A percentile compares a stretch with the other conserved stretches of the same genome.
These are phyloP conservation scores for Colletotrichum incanum DNA, from an alignment of 2,329 filamentous ascomycete species.

Conservation along the genomic window DNA sequence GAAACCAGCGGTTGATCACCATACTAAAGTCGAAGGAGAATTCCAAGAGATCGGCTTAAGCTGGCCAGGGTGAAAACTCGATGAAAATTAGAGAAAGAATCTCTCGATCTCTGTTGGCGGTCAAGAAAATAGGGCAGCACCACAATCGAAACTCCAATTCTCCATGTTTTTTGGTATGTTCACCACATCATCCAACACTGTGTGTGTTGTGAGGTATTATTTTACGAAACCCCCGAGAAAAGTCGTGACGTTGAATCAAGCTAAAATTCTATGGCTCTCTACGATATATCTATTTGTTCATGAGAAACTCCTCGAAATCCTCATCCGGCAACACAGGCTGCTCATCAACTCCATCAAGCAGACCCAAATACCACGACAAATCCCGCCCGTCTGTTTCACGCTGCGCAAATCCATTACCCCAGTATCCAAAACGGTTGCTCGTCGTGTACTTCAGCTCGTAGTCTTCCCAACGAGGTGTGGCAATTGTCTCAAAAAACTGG, in stretches of 20 bases:
- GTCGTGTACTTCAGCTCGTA: conserved; percentile 46
- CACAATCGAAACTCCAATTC: too few relatives aligned
- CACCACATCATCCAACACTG: too few relatives aligned
- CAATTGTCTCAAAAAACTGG: conserved; percentile 48
- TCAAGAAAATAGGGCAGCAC: too few relatives aligned
- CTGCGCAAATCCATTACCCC: conserved; percentile 47
- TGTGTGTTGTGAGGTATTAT: too few relatives aligned
- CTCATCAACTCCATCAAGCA: conserved; percentile 42
- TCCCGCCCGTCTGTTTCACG: conserved; percentile 43
- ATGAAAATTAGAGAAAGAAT: too few relatives aligned
- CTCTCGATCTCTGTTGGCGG: too few relatives aligned
- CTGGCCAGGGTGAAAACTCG: too few relatives aligned
- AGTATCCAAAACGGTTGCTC: conserved; percentile 48
- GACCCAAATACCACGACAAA: conserved; percentile 46
- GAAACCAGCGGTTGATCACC: too few relatives aligned
- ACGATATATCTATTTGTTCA: conserved; percentile 41
- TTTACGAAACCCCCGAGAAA: too few relatives aligned
- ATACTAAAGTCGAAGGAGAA: too few relatives aligned
- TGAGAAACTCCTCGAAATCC: conserved; percentile 47
- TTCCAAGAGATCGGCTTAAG: too few relatives aligned
- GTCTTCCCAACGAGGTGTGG: conserved; percentile 49
- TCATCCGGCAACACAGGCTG: conserved; percentile 46
- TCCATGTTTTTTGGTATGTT: too few relatives aligned
- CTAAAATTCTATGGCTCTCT: background rate
- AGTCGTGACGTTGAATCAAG: background rate